These are phyloP conservation scores for Kwoniella dejecticola DNA, from an alignment of 768 basidiomycete species.

Conservation along the genomic window DNA sequence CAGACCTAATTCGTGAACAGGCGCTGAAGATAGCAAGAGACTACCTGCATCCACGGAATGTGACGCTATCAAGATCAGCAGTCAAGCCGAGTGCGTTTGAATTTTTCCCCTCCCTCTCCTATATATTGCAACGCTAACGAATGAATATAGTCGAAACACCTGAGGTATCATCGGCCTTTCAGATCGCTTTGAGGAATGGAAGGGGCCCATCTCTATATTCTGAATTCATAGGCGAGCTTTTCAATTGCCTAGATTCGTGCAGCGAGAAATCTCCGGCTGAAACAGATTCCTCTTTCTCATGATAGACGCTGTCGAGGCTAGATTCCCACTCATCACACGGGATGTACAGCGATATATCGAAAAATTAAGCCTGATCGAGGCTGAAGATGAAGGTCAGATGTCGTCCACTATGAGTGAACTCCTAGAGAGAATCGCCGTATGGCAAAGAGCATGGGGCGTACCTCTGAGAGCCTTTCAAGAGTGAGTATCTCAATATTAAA, in stretches of 20 bases:
- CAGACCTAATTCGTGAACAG: constrained; percentile 5
- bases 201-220: constrained; percentile 17
- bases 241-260: no score
- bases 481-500: constrained; percentile 19
- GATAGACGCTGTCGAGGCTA: constrained; percentile 38
- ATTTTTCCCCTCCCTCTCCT: no score
- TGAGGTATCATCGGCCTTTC: constrained; percentile 31
- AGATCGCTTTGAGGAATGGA: constrained; percentile 13
- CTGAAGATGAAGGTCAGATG: constrained; percentile 11
- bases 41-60: constrained; percentile 35
- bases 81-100: constrained; percentile 32
- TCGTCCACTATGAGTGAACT: constrained; percentile 37
- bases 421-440: constrained; percentile 44
- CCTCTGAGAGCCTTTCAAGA: constrained; percentile 43
- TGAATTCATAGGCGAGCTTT: constrained; percentile 40
- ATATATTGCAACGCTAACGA: no score
- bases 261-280: no score
- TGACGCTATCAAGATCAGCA: constrained; percentile 19
- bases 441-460: constrained; percentile 49
- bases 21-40: constrained; percentile 23
- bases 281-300: background rate
- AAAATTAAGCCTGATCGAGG: constrained; percentile 20
- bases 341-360: constrained; percentile 43
- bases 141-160: constrained; percentile 33
- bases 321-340: constrained; percentile 38